Conservation (phyloP, 139 green algal genomes). For the Pseudopediastrum boryanum region DNA sequence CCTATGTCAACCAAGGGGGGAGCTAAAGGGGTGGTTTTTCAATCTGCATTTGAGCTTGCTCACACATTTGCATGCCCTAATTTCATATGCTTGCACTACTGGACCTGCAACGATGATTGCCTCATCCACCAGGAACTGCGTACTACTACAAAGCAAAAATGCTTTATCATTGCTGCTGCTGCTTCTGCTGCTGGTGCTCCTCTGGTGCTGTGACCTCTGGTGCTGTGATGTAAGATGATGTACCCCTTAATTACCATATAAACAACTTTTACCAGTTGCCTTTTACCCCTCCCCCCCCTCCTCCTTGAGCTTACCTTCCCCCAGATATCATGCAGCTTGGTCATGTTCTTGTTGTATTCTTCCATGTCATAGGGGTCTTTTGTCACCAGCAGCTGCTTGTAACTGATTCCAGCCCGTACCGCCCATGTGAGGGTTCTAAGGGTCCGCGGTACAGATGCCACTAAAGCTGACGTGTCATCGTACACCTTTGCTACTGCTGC, state of each 20-base stretch:
- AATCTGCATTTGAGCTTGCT: no score
- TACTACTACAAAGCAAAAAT: background rate
- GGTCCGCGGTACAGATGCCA: slow-evolving; percentile 38
- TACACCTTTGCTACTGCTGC: slow-evolving; percentile 31
- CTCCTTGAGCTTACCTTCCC: slow-evolving; percentile 13
- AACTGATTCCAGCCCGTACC: slow-evolving; percentile 29
- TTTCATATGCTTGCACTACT: no score
- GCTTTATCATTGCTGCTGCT: background rate
- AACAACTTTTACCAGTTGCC: background rate
- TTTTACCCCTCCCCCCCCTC: background rate
- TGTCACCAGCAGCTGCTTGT: slow-evolving; percentile 42
- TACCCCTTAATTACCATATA: background rate
- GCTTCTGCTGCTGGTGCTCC: slow-evolving; percentile 8
- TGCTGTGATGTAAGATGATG: background rate
- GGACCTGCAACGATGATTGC: no score
- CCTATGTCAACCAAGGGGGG: no score
- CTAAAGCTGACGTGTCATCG: slow-evolving; percentile 22
- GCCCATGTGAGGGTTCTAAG: slow-evolving; percentile 46
- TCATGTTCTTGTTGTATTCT: slow-evolving; percentile 30
- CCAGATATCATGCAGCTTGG: slow-evolving; percentile 44
- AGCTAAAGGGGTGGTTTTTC: no score
- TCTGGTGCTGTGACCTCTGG: background rate
- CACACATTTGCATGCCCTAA: no score
- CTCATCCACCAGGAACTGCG: background rate
- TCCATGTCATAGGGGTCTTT: slow-evolving; percentile 27